Percentiles rank a stretch among this genome's conserved stretches.
phyloP scores from a whole-genome alignment of 2,329 filamentous ascomycete genomes.

The Ophiocordyceps australis region DNA sequence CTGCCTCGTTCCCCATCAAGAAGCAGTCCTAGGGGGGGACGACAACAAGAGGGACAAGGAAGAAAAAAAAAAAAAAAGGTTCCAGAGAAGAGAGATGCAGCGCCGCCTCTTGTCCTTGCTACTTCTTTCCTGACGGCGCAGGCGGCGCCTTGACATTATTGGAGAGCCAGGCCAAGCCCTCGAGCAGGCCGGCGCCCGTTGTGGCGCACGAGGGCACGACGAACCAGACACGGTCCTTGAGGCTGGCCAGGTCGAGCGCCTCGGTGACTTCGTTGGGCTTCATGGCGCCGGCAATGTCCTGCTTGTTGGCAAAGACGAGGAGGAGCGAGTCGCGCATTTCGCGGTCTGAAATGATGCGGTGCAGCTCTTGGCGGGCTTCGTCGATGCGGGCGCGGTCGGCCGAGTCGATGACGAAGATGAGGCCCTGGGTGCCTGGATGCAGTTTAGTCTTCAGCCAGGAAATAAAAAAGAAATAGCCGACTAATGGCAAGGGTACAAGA shows the following conservation, averaged over 20 bases:
- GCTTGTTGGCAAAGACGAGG: constrained; percentile 97
- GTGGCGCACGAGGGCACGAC: constrained; percentile 72
- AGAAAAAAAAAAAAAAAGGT: constrained; percentile 2
- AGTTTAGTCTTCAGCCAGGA: no score
- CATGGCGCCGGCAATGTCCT: constrained; percentile 77
- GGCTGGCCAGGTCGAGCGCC: constrained; percentile 53
- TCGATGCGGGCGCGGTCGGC: constrained; percentile 83
- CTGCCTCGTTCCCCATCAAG: no score
- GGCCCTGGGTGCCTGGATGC: constrained; percentile 69
- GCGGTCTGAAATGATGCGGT: constrained; percentile 93
- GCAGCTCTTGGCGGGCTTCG: constrained; percentile 81
- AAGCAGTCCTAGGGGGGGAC: no score
- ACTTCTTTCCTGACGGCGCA: constrained; percentile 34
- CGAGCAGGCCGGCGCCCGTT: constrained; percentile 62
- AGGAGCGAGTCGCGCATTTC: constrained; percentile 94
- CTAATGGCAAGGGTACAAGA: no score
- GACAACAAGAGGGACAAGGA: no score
- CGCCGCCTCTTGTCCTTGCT: no score
- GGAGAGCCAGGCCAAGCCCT: constrained; percentile 68
- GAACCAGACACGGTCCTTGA: constrained; percentile 75
- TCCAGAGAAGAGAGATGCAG: no score
- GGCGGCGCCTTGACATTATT: constrained; percentile 61
- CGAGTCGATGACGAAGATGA: constrained; percentile 97
- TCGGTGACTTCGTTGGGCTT: constrained; percentile 66
- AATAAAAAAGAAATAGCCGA: no score